Evolutionary conservation across 2,329 filamentous ascomycete species (phyloP), one percentile per base, ranked within the genome.

Genomic region (Xylogone sp.): DNA sequence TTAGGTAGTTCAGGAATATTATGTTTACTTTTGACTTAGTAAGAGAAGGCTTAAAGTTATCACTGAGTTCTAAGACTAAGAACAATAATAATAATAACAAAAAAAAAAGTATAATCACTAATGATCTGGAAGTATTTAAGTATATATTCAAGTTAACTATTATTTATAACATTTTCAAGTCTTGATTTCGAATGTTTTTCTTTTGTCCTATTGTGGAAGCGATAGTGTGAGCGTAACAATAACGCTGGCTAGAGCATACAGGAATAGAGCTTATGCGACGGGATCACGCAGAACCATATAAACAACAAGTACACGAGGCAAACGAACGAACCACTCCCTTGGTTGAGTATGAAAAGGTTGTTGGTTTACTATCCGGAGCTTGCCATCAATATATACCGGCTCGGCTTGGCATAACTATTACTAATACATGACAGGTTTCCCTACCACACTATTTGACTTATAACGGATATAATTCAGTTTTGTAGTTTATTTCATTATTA

Each of bases 11-110:
- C 60, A 67, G 73, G 48, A 78, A 81, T 56, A 78, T 86, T 27
- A 75, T 82, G 5, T 87, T 87, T 62, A 79, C 82, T 12, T 86
- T 87, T 56, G 82, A 86, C 56, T 67, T 72, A 3, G 62, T 65
- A 46, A 59, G 59, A 6, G n/a, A 18, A 16, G n/a, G n/a, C n/a
- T 5, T 16, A 16, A 18, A 18, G 34, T 13, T 16, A 5, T 39
- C 34, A 16, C 34, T 16, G n/a, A 18, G 34, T 16, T 39, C 34
- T 16, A 39, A 13, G 12, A 16, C 34, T 18, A 39, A 39, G 34
- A 39, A 16, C n/a, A 39, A 5, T 39, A 18, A 16, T 18, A 13
- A 16, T 18, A 18, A 18, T 16, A 16, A 16, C 12, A 39, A 39
- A 16, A 16, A 39, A 18, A 13, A 39, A 16, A 39, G 34, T 39